Evolutionary conservation across 352 stramenopile genomes (phyloP), one percentile per base, ranked within the genome.

Genomic region (Globisporangium middletonii): DNA sequence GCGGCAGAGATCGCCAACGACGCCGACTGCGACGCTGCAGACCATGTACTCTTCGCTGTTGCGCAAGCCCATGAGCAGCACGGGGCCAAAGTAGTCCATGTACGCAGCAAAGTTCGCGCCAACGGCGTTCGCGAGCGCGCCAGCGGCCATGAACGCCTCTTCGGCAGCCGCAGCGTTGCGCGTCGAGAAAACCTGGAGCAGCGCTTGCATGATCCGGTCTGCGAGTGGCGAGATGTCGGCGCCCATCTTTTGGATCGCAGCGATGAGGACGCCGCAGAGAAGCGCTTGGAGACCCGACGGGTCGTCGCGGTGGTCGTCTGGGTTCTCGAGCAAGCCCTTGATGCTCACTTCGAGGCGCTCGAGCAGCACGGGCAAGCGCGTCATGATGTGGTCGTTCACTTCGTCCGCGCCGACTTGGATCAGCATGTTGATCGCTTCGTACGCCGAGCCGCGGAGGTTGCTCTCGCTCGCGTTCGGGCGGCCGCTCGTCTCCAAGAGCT

Each of bases 41-140:
- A 99, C 91, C 77, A 98, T 94, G 67, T 97, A 98, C 41, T 98
- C 94, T 47, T 98, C 88, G 63, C 96, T 96, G 74, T 98, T 98
- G 13, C 84, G 83, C 38, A 99, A 65, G 13, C 95, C 95, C 59
- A 83, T 75, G 45, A 98, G 72, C 23, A 99, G 68, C 37, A 97
- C 88, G 2, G 92, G 92, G 18, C 93, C 83, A 50, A 99, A 94
- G 52, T 86, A 90, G 53, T 86, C 62, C 90, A 99, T 98, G 79
- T 99, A 99, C 65, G 97, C 96, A 56, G 96, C 79, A 57, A 97
- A 97, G 52, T 97, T 86, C n/a, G 71, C 60, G 35, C 97, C 94
- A 48, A 98, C 69, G 46, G 89, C 88, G 55, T 98, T 95, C n/a
- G 90, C 91, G 38, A 99, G 65, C 2, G 92, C 89, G 37, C 94